These are phyloP conservation scores for Porcisia hertigi DNA, from an alignment of 208 protist species.

Conservation along the genomic window DNA sequence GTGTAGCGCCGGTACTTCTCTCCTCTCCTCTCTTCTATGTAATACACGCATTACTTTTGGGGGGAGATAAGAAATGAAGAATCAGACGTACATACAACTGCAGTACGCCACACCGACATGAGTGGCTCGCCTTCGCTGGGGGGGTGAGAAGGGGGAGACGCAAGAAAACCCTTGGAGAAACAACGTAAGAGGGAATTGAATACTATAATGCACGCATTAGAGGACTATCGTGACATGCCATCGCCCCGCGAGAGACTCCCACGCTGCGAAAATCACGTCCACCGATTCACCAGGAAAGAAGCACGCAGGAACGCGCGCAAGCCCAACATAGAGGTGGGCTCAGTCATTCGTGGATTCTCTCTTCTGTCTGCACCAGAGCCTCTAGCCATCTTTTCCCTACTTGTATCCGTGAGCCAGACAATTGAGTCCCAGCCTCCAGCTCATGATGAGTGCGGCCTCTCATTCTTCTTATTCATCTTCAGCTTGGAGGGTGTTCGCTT, in stretches of 20 bases:
- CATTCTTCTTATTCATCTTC: background rate
- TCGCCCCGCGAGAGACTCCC: background rate
- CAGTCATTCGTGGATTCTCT: background rate
- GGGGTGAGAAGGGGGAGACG: background rate
- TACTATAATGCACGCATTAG: background rate
- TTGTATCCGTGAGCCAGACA: background rate
- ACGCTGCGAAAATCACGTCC: background rate
- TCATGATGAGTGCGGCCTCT: background rate
- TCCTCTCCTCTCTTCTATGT: too few species aligned
- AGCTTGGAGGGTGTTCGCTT: background rate
- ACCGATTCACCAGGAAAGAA: background rate
- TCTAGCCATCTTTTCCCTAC: background rate
- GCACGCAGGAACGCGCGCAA: background rate
- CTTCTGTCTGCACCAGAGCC: background rate
- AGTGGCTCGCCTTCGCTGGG: background rate
- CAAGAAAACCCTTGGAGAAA: background rate
- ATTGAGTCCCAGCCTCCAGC: background rate
- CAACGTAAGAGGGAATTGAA: background rate
- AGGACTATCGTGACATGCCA: background rate
- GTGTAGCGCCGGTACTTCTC: background rate
- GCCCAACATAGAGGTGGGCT: background rate
- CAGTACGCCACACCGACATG: background rate
- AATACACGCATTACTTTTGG: too few species aligned
- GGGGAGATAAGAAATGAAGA: background rate
- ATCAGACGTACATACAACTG: background rate